Evolutionary conservation across 2,329 filamentous ascomycete genomes (phyloP).

Genomic region (Fusarium longipes): DNA sequence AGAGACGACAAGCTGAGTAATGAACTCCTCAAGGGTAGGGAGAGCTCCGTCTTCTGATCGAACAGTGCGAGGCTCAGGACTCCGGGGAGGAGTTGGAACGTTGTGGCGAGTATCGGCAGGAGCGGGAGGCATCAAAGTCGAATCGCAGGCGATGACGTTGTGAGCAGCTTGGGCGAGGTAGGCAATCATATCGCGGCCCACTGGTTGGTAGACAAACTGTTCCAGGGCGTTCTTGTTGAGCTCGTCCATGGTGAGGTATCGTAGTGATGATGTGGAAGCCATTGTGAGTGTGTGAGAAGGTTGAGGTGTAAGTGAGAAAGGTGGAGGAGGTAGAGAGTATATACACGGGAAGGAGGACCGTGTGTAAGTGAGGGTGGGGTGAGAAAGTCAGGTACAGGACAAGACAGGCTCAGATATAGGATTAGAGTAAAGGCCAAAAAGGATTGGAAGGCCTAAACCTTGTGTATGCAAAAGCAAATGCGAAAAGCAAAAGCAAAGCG

Average conservation of each 20-base stretch:
- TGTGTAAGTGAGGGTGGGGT: constrained; percentile 37
- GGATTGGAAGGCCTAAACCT: constrained; percentile 12
- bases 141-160: constrained; percentile 84
- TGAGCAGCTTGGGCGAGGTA: constrained; percentile 80
- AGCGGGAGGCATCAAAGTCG: constrained; percentile 63
- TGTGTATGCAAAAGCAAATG: constrained; percentile 17
- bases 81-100: constrained; percentile 63
- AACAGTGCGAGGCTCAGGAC: constrained; percentile 61
- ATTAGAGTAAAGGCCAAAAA: constrained; percentile 4
- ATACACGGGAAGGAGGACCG: constrained; percentile 27
- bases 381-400: constrained; percentile 4
- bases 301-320: constrained; percentile 18
- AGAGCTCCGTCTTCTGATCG: constrained; percentile 65
- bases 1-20: constrained; percentile 86
- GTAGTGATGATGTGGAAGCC: constrained; percentile 52
- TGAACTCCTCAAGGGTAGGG: constrained; percentile 89
- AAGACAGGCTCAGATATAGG: not conserved
- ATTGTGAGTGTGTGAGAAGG: constrained; percentile 31
- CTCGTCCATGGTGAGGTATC: constrained; percentile 62
- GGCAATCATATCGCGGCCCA: constrained; percentile 79
- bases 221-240: constrained; percentile 81
- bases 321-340: constrained; percentile 24
- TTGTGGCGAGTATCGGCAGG: constrained; percentile 50
- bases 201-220: constrained; percentile 81
- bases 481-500: constrained; percentile 3